Conservation (phyloP, 192 early-diverging fungal genomes). For the Coemansia sp. region DNA sequence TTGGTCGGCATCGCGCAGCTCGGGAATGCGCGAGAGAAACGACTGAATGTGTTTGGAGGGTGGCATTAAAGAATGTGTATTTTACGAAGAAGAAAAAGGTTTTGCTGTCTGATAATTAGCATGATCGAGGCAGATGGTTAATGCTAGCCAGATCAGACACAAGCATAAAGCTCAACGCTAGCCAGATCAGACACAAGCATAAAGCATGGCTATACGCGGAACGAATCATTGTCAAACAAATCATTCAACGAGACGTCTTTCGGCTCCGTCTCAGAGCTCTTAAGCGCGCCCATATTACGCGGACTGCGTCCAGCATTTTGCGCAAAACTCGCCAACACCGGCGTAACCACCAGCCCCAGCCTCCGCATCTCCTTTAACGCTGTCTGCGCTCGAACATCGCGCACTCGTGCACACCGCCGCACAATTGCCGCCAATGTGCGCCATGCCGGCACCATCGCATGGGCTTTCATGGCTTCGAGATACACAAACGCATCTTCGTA, state of each 20-base stretch:
- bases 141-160: background rate
- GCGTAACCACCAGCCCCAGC: conserved; percentile 56
- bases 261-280: background rate
- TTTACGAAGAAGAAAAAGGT: background rate
- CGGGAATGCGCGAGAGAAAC: conserved; percentile 6
- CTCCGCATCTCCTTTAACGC: conserved; percentile 67
- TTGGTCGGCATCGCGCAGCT: conserved; percentile 32
- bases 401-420: conserved; percentile 58
- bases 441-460: conserved; percentile 59
- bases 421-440: conserved; percentile 56
- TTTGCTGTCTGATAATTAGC: background rate
- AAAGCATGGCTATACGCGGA: background rate
- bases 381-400: conserved; percentile 60
- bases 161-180: too few species aligned
- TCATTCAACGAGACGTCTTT: background rate
- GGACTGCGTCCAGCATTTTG: conserved; percentile 32
- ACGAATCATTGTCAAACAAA: background rate
- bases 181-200: background rate
- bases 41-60: background rate
- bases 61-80: conserved; percentile 6
- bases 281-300: background rate
- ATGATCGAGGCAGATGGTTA: too few species aligned
- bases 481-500: conserved; percentile 78
- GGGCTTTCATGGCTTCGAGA: conserved; percentile 68
- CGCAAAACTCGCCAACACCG: conserved; percentile 30